These are phyloP conservation scores for Persicaria tinctoria DNA, from an alignment of 148 eudicot species.

Conservation along the genomic window DNA sequence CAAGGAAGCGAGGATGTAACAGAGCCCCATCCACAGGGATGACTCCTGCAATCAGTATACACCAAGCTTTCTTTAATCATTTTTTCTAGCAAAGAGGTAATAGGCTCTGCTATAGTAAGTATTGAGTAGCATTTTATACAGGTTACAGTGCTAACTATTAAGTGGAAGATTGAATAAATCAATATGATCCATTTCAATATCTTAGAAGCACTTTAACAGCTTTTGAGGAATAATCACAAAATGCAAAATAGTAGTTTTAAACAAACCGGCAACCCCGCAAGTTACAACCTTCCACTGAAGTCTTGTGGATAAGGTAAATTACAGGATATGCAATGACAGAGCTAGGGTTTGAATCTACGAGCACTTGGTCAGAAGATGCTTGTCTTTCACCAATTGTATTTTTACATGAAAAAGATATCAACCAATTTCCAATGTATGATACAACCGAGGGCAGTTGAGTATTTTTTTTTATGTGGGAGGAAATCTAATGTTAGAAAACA, in stretches of 20 bases:
- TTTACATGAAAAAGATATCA: no score
- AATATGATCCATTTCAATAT: background rate
- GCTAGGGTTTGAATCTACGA: background rate
- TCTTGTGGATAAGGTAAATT: no score
- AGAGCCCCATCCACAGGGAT: conserved; percentile 67
- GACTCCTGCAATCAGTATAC: conserved; percentile 54
- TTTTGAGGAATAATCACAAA: background rate
- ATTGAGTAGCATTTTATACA: background rate
- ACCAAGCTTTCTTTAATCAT: background rate
- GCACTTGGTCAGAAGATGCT: background rate
- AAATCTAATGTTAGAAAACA: background rate
- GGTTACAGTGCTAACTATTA: background rate
- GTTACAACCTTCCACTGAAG: no score
- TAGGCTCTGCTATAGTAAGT: no score
- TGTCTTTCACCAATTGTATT: no score
- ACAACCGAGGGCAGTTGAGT: no score
- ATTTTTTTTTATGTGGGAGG: no score
- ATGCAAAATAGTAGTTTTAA: background rate
- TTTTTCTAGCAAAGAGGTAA: background rate
- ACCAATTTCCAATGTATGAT: no score
- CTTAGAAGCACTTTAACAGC: background rate
- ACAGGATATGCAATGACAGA: no score
- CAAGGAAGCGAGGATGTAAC: conserved; percentile 61
- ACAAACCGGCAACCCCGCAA: no score
- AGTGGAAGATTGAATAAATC: background rate